Conservation (phyloP, 345 rosid genomes). For the Bruguiera gymnorhiza region DNA sequence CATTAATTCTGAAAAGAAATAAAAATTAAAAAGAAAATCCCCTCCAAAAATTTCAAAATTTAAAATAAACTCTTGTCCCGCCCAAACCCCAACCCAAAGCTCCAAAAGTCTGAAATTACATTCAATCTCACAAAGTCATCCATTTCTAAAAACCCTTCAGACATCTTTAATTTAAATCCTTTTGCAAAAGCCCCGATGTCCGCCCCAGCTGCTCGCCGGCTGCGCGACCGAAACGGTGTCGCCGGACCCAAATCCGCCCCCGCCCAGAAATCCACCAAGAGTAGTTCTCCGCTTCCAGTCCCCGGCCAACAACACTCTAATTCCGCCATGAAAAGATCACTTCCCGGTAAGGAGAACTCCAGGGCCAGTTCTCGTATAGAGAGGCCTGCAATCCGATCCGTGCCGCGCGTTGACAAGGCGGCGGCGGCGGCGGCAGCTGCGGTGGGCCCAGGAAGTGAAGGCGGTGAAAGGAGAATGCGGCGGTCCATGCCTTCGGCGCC, state of each 20-base stretch:
- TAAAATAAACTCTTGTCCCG: too few species aligned
- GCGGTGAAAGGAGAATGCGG: conserved; percentile 40
- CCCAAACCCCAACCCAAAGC: too few species aligned
- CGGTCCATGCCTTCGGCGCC: conserved; percentile 52
- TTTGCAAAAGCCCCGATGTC: conserved; percentile 43
- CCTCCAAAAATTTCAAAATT: too few species aligned
- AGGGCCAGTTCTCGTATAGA: conserved; percentile 40
- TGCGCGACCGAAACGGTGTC: conserved; percentile 46
- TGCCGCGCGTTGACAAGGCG: conserved; percentile 55
- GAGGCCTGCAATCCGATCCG: conserved; percentile 53
- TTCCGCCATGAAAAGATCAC: conserved; percentile 37
- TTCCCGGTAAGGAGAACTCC: conserved; percentile 57
- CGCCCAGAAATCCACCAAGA: conserved; percentile 35
- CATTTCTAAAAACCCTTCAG: too few species aligned
- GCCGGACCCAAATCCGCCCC: conserved; percentile 31
- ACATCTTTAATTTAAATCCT: too few species aligned
- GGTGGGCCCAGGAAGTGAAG: conserved; percentile 23
- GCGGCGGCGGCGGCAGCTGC: conserved; percentile 18
- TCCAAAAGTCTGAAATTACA: too few species aligned
- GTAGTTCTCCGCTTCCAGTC: conserved; percentile 45
- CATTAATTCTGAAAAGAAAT: too few species aligned
- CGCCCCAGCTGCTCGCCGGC: conserved; percentile 53
- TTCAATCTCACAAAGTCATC: too few species aligned
- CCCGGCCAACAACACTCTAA: conserved; percentile 22
- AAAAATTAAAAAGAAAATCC: too few species aligned